Evolutionary conservation across 2,329 filamentous ascomycete species (phyloP).

Genomic region (Samsoniella hepiali): DNA sequence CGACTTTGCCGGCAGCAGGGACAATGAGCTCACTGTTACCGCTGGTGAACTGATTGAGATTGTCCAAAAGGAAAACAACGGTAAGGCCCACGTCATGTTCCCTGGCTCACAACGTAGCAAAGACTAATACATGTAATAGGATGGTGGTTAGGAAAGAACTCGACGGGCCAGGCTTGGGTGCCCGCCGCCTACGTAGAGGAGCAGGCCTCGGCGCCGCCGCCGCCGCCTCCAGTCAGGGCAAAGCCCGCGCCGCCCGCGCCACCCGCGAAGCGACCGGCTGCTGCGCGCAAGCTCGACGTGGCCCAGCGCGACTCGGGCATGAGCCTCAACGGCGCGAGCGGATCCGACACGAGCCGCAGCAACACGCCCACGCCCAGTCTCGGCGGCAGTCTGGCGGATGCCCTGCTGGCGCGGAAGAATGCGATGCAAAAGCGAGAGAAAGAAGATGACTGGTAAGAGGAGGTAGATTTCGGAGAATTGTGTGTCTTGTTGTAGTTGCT

Average conservation of each 20-base stretch:
- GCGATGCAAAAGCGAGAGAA: conserved; percentile 70
- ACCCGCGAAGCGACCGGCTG: conserved; percentile 74
- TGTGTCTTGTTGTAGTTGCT: background rate
- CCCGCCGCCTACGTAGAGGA: conserved; percentile 94
- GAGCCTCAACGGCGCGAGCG: conserved; percentile 57
- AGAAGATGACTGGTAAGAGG: conserved; percentile 64
- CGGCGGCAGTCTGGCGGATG: conserved; percentile 72
- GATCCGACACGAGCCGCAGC: conserved; percentile 60
- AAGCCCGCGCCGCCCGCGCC: conserved; percentile 63
- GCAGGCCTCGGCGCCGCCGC: conserved; percentile 61
- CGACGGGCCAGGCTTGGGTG: conserved; percentile 77
- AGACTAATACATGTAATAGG: conserved; percentile 53
- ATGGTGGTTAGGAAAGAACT: conserved; percentile 91
- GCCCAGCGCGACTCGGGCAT: conserved; percentile 70
- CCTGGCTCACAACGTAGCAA: background rate
- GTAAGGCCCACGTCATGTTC: conserved; percentile 50
- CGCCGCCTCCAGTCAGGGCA: conserved; percentile 63
- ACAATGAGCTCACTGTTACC: conserved; percentile 78
- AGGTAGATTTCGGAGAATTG: background rate
- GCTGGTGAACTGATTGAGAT: conserved; percentile 83
- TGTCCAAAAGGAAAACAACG: conserved; percentile 92
- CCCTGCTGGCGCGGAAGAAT: conserved; percentile 71
- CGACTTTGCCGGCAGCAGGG: conserved; percentile 80
- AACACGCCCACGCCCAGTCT: conserved; percentile 70
- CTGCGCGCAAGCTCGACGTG: conserved; percentile 64